phyloP scores from a whole-genome alignment of 2,329 filamentous ascomycete species.

The Tolypocladium ovalisporum region DNA sequence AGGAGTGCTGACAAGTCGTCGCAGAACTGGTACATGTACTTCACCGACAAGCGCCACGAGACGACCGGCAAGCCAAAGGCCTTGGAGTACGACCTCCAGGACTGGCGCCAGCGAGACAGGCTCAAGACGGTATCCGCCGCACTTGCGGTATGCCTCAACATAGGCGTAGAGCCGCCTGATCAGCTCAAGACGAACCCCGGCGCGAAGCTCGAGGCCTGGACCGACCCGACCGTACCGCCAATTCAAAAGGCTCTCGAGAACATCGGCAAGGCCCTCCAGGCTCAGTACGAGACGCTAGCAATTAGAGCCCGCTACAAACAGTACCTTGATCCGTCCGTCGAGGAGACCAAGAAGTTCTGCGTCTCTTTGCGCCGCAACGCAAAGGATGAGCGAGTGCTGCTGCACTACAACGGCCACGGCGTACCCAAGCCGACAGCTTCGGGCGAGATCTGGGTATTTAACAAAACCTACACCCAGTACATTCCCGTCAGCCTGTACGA shows the following conservation, averaged over 20 bases:
- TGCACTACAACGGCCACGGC: slow-evolving; percentile 97
- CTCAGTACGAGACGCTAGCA: slow-evolving; percentile 91
- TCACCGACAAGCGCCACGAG: slow-evolving; percentile 94
- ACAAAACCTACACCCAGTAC: slow-evolving; percentile 97
- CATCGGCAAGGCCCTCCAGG: slow-evolving; percentile 91
- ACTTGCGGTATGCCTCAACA: slow-evolving; percentile 88
- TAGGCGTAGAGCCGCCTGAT: slow-evolving; percentile 93
- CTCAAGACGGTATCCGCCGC: slow-evolving; percentile 95
- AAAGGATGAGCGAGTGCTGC: slow-evolving; percentile 90
- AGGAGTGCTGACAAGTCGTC: slow-evolving; percentile 1
- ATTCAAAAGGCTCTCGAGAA: slow-evolving; percentile 81
- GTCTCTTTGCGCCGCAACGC: slow-evolving; percentile 82
- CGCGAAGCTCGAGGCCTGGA: slow-evolving; percentile 92
- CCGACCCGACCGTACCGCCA: slow-evolving; percentile 74
- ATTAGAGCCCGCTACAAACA: slow-evolving; percentile 96
- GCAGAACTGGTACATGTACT: slow-evolving; percentile 99
- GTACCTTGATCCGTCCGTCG: slow-evolving; percentile 89
- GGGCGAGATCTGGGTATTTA: slow-evolving; percentile 98
- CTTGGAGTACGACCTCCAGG: slow-evolving; percentile 57
- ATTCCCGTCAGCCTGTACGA: slow-evolving; percentile 95
- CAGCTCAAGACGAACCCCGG: slow-evolving; percentile 92
- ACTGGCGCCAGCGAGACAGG: slow-evolving; percentile 95
- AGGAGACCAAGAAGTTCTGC: slow-evolving; percentile 95
- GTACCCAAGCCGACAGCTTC: slow-evolving; percentile 92
- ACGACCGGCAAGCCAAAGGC: slow-evolving; percentile 80